Conservation (phyloP, 805 yeast species). For the Yarrowia sp. region DNA sequence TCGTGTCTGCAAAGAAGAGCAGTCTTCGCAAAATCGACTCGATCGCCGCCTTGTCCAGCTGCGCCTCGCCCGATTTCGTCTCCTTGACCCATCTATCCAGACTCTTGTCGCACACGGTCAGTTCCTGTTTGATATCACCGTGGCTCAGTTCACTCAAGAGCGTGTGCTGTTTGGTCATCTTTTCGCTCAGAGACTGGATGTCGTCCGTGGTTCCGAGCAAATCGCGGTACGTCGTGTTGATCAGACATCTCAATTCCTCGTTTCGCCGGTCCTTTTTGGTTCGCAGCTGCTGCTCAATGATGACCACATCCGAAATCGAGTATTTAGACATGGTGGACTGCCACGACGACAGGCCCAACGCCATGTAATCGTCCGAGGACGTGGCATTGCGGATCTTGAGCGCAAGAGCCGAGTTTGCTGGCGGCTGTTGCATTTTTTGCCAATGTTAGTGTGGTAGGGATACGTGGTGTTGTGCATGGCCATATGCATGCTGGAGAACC, state of each 20-base stretch:
- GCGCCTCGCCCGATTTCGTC: not conserved
- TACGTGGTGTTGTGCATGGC: conserved; percentile 11
- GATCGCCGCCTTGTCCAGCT: not conserved
- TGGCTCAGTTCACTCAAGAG: conserved; percentile 8
- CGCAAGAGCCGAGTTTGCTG: conserved; percentile 19
- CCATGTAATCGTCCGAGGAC: not conserved
- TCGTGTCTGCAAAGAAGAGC: conserved; percentile 10
- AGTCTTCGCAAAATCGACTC: conserved; percentile 5
- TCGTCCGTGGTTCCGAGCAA: conserved; percentile 14
- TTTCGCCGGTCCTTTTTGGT: not conserved
- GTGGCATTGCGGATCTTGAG: conserved; percentile 20
- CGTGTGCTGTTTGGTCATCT: conserved; percentile 6
- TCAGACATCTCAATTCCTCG: not conserved
- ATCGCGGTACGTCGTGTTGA: conserved; percentile 8
- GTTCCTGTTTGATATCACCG: conserved; percentile 13
- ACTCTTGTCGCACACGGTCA: not conserved
- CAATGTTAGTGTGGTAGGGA: not conserved
- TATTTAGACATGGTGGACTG: conserved; percentile 19
- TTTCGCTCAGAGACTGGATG: conserved; percentile 14
- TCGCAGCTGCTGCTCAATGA: conserved; percentile 17
- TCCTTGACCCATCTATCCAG: not conserved
- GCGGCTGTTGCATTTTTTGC: conserved; percentile 16
- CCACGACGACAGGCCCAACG: conserved; percentile 15
- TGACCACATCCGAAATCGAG: conserved; percentile 14
- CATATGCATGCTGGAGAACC: not conserved